Evolutionary conservation across 2,329 filamentous ascomycete species (phyloP).

Genomic region (Herpomyces periplanetae): DNA sequence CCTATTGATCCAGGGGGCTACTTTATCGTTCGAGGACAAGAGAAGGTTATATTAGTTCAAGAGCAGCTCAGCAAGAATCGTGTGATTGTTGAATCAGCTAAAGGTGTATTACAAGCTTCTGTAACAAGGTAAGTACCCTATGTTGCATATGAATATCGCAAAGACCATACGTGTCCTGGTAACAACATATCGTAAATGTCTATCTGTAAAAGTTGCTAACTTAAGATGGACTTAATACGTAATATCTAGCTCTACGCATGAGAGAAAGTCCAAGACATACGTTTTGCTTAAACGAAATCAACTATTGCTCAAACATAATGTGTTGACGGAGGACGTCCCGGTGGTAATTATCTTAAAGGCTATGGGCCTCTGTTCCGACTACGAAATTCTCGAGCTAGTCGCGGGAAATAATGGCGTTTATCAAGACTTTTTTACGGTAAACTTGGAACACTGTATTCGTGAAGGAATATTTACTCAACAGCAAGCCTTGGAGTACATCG

Average conservation of each 20-base stretch:
- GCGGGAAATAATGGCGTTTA: conserved; percentile 55
- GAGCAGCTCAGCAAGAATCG: conserved; percentile 97
- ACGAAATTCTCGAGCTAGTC: conserved; percentile 68
- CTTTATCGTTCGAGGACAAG: conserved; percentile 84
- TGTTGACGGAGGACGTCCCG: conserved; percentile 64
- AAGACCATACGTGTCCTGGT: too few relatives aligned
- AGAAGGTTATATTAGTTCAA: conserved; percentile 93
- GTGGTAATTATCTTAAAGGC: conserved; percentile 78
- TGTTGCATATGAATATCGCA: too few relatives aligned
- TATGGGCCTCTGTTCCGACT: conserved; percentile 65
- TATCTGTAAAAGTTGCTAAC: too few relatives aligned
- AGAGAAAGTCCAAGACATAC: conserved; percentile 90
- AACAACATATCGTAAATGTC: too few relatives aligned
- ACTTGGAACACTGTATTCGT: conserved; percentile 66
- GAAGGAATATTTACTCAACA: conserved; percentile 64
- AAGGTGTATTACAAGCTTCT: conserved; percentile 68
- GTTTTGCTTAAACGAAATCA: conserved; percentile 74
- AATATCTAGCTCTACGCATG: conserved; percentile 42
- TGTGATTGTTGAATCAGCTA: conserved; percentile 87
- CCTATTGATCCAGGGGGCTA: conserved; percentile 85
- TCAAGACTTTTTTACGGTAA: conserved; percentile 75
- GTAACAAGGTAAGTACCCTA: conserved; percentile 26
- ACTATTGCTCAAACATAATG: conserved; percentile 64
- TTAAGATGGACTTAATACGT: conserved; percentile 3
- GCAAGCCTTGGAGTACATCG: conserved; percentile 73